phyloP scores from a whole-genome alignment of 2,329 filamentous ascomycete genomes.

The Pseudopyricularia javanii region DNA sequence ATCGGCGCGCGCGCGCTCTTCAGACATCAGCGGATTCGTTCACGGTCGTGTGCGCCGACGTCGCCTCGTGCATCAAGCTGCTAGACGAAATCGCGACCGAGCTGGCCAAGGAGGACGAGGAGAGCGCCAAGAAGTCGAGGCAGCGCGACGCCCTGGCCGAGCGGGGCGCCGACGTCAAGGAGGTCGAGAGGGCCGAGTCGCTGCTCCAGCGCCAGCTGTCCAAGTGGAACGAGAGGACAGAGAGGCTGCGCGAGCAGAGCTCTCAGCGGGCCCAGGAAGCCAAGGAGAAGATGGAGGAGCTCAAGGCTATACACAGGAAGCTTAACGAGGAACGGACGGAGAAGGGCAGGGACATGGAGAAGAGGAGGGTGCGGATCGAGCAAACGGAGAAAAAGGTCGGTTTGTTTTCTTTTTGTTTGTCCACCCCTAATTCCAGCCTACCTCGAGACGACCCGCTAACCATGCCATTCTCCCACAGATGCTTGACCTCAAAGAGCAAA shows the following conservation, averaged over 20 bases:
- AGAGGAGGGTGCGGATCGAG: slow-evolving; percentile 83
- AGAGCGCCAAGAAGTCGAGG: slow-evolving; percentile 64
- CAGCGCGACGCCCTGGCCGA: slow-evolving; percentile 83
- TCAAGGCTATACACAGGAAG: slow-evolving; percentile 66
- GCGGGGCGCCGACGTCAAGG: slow-evolving; percentile 75
- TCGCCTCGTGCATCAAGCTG: slow-evolving; percentile 77
- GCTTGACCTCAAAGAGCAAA: slow-evolving; percentile 93
- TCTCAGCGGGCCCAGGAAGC: slow-evolving; percentile 71
- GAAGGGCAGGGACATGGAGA: slow-evolving; percentile 86
- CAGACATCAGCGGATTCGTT: slow-evolving; percentile 92
- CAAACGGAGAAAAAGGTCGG: slow-evolving; percentile 96
- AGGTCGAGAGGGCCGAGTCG: slow-evolving; percentile 80
- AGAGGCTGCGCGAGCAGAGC: slow-evolving; percentile 69
- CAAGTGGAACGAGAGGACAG: slow-evolving; percentile 79
- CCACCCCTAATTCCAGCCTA: slow-evolving; percentile 9
- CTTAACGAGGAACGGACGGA: slow-evolving; percentile 76
- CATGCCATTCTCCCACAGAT: slow-evolving; percentile 44
- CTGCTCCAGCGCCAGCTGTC: slow-evolving; percentile 72
- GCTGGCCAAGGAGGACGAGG: slow-evolving; percentile 81
- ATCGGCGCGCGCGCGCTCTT: slow-evolving; percentile 75
- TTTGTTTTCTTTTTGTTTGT: slow-evolving; percentile 4
- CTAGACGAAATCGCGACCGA: slow-evolving; percentile 81
- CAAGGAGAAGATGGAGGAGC: slow-evolving; percentile 80
- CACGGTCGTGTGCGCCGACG: slow-evolving; percentile 68
- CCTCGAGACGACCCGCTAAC: background rate